Evolutionary conservation across 768 basidiomycete genomes (phyloP).

Genomic region (Mycena rosella): DNA sequence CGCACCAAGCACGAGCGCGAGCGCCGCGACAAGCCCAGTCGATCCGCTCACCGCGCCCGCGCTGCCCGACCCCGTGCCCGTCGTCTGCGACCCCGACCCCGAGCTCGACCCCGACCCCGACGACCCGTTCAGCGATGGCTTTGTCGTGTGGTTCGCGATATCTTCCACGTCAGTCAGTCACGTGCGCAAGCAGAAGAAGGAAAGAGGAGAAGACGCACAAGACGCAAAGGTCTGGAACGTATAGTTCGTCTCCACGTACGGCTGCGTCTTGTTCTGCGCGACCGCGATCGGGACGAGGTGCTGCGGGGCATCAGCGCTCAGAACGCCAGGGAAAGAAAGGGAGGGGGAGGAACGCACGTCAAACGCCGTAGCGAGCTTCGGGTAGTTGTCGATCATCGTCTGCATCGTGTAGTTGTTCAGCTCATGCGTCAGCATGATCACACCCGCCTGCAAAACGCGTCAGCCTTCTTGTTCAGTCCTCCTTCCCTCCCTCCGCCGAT

Average conservation of each 20-base stretch:
- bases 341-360: conserved; percentile 46
- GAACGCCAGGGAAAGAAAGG: not conserved
- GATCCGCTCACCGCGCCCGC: too few relatives aligned
- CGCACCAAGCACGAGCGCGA: too few relatives aligned
- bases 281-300: conserved; percentile 69
- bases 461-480: too few relatives aligned
- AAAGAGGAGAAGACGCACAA: not conserved
- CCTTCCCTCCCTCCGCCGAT: too few relatives aligned
- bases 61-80: not conserved
- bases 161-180: not conserved
- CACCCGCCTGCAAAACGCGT: conserved; percentile 23
- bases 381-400: conserved; percentile 65
- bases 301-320: conserved; percentile 25
- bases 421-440: conserved; percentile 59
- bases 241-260: conserved; percentile 63
- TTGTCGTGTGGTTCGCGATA: not conserved
- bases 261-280: conserved; percentile 62
- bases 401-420: conserved; percentile 72
- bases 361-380: conserved; percentile 59
- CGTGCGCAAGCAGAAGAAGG: not conserved
- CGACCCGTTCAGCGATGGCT: not conserved
- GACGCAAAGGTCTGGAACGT: conserved; percentile 10
- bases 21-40: too few relatives aligned
- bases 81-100: not conserved
- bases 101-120: not conserved